phyloP scores from a whole-genome alignment of 768 basidiomycete genomes.

The Termitomyces sp. region DNA sequence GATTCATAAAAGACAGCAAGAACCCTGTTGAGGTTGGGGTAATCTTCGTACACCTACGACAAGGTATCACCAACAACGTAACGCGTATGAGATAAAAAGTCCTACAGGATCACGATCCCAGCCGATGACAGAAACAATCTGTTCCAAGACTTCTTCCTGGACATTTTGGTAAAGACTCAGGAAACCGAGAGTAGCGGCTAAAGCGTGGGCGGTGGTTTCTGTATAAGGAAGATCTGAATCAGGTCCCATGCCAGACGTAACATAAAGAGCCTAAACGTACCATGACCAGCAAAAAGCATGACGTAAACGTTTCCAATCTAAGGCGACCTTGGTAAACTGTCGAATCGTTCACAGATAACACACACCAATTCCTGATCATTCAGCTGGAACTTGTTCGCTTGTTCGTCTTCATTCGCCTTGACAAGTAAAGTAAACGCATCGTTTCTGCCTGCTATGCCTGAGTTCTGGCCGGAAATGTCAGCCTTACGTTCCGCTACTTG shows the following conservation, averaged over 20 bases:
- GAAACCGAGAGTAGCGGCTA: conserved; percentile 38
- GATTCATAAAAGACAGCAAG: conserved; percentile 38
- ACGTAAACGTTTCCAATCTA: conserved; percentile 50
- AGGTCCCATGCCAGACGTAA: background rate
- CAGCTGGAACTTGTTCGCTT: conserved; percentile 30
- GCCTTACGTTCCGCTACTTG: conserved; percentile 29
- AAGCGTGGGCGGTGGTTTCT: conserved; percentile 41
- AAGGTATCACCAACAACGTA: background rate
- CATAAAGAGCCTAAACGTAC: conserved; percentile 17
- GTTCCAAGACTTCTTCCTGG: conserved; percentile 35
- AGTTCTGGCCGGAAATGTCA: conserved; percentile 16
- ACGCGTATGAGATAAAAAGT: background rate
- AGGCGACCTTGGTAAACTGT: background rate
- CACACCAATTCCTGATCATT: conserved; percentile 35
- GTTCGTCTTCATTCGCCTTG: conserved; percentile 40
- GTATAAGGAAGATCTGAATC: background rate
- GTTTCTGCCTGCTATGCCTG: conserved; percentile 3
- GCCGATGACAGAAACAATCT: conserved; percentile 31
- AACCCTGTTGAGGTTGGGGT: conserved; percentile 34
- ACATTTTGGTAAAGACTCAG: conserved; percentile 35
- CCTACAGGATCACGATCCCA: conserved; percentile 27
- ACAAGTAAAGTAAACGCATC: conserved; percentile 40
- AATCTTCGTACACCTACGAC: conserved; percentile 32
- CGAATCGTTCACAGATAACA: background rate
- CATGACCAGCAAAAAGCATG: conserved; percentile 55